These are phyloP conservation scores for Mediolabrus comicus DNA, from an alignment of 108 stramenopile species.

Conservation along the genomic window DNA sequence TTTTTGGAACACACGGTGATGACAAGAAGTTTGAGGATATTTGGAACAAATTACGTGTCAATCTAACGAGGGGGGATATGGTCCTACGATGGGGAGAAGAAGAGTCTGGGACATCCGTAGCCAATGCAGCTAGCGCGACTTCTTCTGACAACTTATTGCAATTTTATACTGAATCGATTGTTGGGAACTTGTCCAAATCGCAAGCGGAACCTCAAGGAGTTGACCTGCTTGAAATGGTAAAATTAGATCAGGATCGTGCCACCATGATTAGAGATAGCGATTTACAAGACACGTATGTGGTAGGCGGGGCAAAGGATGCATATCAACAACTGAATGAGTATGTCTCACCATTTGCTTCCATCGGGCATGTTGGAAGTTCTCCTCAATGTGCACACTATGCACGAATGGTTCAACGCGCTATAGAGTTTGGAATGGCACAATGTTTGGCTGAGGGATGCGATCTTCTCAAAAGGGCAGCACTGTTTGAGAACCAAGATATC, in stretches of 20 bases:
- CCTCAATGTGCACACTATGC: conserved; percentile 58
- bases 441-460: conserved; percentile 88
- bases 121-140: not conserved
- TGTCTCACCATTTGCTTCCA: conserved; percentile 66
- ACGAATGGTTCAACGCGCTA: conserved; percentile 91
- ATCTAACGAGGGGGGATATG: conserved; percentile 28
- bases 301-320: conserved; percentile 80
- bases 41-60: conserved; percentile 13
- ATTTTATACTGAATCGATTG: conserved; percentile 17
- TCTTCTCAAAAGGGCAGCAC: conserved; percentile 62
- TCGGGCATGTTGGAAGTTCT: conserved; percentile 65
- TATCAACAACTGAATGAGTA: conserved; percentile 72
- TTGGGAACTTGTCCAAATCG: conserved; percentile 29
- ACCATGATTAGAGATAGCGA: conserved; percentile 41
- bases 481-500: conserved; percentile 77
- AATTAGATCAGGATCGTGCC: conserved; percentile 49
- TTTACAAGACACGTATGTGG: conserved; percentile 78
- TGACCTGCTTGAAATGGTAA: conserved; percentile 79
- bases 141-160: conserved; percentile 6
- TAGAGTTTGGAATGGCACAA: conserved; percentile 92
- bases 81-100: conserved; percentile 38
- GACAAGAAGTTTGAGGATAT: conserved; percentile 24
- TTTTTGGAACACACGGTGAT: conserved; percentile 25
- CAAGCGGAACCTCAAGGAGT: conserved; percentile 54
- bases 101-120: conserved; percentile 11